phyloP scores from a whole-genome alignment of 805 yeast genomes.

The Wickerhamiella azyma region DNA sequence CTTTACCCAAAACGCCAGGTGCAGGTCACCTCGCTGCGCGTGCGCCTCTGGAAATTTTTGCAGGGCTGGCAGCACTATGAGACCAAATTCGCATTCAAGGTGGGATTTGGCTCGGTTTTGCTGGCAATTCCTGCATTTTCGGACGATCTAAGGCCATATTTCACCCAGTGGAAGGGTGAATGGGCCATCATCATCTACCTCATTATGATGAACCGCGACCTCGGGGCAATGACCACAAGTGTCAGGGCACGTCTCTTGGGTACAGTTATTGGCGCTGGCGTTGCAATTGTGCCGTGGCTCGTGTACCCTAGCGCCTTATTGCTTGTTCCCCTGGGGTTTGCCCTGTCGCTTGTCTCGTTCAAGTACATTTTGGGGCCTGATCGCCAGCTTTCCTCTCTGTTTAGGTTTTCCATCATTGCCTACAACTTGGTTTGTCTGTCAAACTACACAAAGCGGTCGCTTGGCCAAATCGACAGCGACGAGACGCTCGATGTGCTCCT shows the following conservation, averaged over 20 bases:
- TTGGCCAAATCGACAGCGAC: conserved; percentile 34
- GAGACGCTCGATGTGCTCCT: neutral
- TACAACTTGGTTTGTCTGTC: conserved; percentile 64
- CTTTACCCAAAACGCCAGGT: conserved; percentile 13
- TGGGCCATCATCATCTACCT: conserved; percentile 77
- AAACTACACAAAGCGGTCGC: neutral
- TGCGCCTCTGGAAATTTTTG: conserved; percentile 27
- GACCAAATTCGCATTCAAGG: conserved; percentile 65
- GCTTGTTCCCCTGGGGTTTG: conserved; percentile 37
- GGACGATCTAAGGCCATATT: conserved; percentile 39
- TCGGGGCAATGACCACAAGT: conserved; percentile 76
- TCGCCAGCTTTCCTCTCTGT: conserved; percentile 28
- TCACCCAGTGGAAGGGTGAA: conserved; percentile 60
- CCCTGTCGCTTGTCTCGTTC: conserved; percentile 31
- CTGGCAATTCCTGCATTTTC: conserved; percentile 56
- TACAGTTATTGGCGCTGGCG: conserved; percentile 54
- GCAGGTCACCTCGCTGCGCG: conserved; percentile 14
- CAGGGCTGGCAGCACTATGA: conserved; percentile 48
- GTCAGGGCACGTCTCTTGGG: conserved; percentile 41
- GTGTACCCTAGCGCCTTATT: conserved; percentile 39
- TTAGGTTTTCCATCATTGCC: conserved; percentile 51
- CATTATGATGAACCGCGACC: conserved; percentile 70
- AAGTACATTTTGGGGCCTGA: conserved; percentile 37
- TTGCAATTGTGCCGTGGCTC: conserved; percentile 49
- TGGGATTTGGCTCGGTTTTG: conserved; percentile 60